Evolutionary conservation across 2,329 filamentous ascomycete species (phyloP).

Genomic region (Fusarium sambucinum): DNA sequence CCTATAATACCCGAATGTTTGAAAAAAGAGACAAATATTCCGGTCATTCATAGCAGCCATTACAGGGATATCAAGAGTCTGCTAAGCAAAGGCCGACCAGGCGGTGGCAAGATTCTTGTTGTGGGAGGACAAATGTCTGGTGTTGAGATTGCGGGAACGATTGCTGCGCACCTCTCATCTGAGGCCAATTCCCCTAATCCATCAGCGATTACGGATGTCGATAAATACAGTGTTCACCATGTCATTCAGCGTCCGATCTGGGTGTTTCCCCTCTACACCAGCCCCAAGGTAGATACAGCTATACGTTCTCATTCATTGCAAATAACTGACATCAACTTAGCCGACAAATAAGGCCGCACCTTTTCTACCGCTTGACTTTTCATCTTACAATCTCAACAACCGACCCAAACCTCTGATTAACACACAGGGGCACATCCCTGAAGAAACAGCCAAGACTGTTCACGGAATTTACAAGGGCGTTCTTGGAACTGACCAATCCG

Average conservation of each 20-base stretch:
- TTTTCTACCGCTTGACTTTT: slow-evolving; percentile 80
- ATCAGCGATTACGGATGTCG: slow-evolving; percentile 56
- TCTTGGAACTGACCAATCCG: slow-evolving; percentile 67
- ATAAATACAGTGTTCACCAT: slow-evolving; percentile 73
- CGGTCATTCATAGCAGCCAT: slow-evolving; percentile 75
- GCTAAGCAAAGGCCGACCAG: slow-evolving; percentile 54
- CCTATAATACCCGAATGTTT: slow-evolving; percentile 64
- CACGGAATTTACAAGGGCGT: slow-evolving; percentile 64
- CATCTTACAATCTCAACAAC: slow-evolving; percentile 76
- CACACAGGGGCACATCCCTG: slow-evolving; percentile 72
- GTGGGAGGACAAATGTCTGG: slow-evolving; percentile 88
- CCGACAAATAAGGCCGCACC: slow-evolving; percentile 63
- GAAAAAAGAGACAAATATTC: slow-evolving; percentile 54
- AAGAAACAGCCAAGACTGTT: slow-evolving; percentile 65
- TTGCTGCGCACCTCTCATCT: slow-evolving; percentile 78
- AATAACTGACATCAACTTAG: slow-evolving; percentile 45
- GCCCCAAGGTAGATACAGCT: slow-evolving; percentile 58
- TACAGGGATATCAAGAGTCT: slow-evolving; percentile 68
- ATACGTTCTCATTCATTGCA: accelerated
- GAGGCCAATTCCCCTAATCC: slow-evolving; percentile 65
- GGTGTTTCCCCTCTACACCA: slow-evolving; percentile 72
- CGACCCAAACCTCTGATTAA: slow-evolving; percentile 71
- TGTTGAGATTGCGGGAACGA: slow-evolving; percentile 78
- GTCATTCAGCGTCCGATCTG: slow-evolving; percentile 77
- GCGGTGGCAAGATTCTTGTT: slow-evolving; percentile 74